These are phyloP conservation scores for Pseudopithomyces maydicus DNA, from an alignment of 2,329 filamentous ascomycete species.

Conservation along the genomic window DNA sequence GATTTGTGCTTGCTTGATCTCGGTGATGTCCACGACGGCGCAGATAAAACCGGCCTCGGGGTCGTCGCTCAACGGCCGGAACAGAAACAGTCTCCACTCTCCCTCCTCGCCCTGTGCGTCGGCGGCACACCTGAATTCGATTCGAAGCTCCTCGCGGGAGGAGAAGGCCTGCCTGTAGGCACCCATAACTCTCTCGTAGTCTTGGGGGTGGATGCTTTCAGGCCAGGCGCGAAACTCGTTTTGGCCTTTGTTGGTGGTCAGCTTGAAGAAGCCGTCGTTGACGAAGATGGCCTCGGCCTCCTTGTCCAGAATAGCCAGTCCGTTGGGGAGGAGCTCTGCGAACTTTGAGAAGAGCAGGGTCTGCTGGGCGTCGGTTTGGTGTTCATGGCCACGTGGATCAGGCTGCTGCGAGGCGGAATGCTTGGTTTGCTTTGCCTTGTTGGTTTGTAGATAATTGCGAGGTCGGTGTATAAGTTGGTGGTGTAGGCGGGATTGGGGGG, in stretches of 20 bases:
- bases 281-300: conserved; percentile 53
- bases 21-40: conserved; percentile 53
- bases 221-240: conserved; percentile 53
- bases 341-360: conserved; percentile 51
- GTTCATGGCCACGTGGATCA: background rate
- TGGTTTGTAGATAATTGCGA: conserved; percentile 21
- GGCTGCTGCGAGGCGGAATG: conserved; percentile 12
- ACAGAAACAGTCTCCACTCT: conserved; percentile 50
- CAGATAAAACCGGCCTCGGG: conserved; percentile 52
- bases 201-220: conserved; percentile 51
- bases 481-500: background rate
- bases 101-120: conserved; percentile 34
- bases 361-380: conserved; percentile 37
- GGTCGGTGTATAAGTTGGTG: conserved; percentile 20
- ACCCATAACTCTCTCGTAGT: conserved; percentile 52
- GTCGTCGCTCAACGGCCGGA: conserved; percentile 50
- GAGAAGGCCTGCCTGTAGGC: conserved; percentile 51
- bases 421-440: conserved; percentile 22
- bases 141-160: conserved; percentile 43
- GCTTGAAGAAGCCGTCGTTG: conserved; percentile 52
- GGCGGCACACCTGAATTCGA: conserved; percentile 50
- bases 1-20: conserved; percentile 51
- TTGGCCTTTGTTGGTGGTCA: conserved; percentile 49
- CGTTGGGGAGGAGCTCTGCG: conserved; percentile 52
- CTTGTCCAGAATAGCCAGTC: conserved; percentile 52